Percentiles rank a stretch among this genome's conserved stretches.
These are phyloP conservation scores for Kappamyces sp. DNA, from an alignment of 192 early-diverging fungal genomes.

Conservation along the genomic window DNA sequence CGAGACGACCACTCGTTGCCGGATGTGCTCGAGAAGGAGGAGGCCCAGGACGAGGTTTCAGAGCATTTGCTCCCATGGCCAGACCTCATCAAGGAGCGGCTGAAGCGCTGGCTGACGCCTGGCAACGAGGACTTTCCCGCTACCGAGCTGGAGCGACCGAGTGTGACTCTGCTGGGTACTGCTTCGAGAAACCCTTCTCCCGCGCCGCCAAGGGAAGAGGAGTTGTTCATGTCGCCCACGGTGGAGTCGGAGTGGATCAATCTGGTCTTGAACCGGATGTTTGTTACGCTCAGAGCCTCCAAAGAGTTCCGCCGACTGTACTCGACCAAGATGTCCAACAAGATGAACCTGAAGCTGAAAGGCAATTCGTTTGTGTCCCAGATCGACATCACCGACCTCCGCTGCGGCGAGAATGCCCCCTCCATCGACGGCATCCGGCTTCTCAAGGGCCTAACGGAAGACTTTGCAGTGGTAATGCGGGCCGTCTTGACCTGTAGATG, in stretches of 20 bases:
- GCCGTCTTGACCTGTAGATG: conserved; percentile 17
- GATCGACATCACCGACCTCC: conserved; percentile 37
- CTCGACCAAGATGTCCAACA: conserved; percentile 29
- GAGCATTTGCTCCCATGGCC: conserved; percentile 42
- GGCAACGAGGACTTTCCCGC: conserved; percentile 16
- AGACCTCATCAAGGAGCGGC: conserved; percentile 33
- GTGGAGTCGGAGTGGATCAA: conserved; percentile 42
- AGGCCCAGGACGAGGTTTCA: background rate
- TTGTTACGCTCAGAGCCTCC: conserved; percentile 39
- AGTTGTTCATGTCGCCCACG: conserved; percentile 23
- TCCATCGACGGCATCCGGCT: conserved; percentile 34
- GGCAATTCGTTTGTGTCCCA: conserved; percentile 44
- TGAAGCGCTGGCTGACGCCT: conserved; percentile 28
- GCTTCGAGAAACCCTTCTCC: background rate
- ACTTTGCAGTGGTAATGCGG: conserved; percentile 41
- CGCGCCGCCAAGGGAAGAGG: background rate
- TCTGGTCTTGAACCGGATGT: conserved; percentile 39
- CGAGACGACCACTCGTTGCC: background rate
- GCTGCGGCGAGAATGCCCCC: conserved; percentile 44
- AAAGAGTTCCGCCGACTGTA: conserved; percentile 35
- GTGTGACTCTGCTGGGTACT: background rate
- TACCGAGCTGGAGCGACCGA: background rate
- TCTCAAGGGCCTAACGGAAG: conserved; percentile 44
- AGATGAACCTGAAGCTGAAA: conserved; percentile 43
- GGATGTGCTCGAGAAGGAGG: conserved; percentile 1